Evolutionary conservation across 2,329 filamentous ascomycete species (phyloP).

Genomic region (Cladosporium sp.): DNA sequence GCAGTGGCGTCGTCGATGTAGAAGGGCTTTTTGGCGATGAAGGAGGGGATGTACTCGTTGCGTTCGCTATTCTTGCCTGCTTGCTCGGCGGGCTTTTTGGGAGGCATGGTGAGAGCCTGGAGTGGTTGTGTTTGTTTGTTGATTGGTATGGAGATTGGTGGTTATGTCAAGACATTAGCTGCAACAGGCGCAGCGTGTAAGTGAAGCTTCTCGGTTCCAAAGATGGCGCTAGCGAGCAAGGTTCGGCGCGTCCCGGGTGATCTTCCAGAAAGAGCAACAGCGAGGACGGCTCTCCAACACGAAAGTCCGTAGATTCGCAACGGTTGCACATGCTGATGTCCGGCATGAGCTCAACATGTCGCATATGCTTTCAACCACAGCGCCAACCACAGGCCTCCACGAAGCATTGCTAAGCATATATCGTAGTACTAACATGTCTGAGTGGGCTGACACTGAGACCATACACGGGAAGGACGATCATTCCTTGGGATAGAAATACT

Average conservation of each 20-base stretch:
- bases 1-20: slow-evolving; percentile 78
- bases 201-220: neutral
- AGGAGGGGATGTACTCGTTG: slow-evolving; percentile 96
- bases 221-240: neutral
- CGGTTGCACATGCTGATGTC: neutral
- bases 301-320: slow-evolving; percentile 10
- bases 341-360: slow-evolving; percentile 6
- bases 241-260: neutral
- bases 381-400: neutral
- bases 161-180: neutral
- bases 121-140: neutral
- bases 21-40: slow-evolving; percentile 97
- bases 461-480: neutral
- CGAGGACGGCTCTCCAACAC: neutral
- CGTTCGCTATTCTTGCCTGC: slow-evolving; percentile 68
- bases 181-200: neutral
- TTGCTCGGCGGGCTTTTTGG: slow-evolving; percentile 83
- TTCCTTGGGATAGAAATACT: neutral
- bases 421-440: neutral
- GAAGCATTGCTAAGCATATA: slow-evolving; percentile 16
- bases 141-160: neutral
- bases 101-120: slow-evolving; percentile 36
- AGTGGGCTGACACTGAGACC: slow-evolving; percentile 7
- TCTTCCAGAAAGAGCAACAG: neutral
- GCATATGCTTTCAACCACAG: neutral